Percentiles rank a stretch among this genome's conserved stretches.
Conservation (phyloP, 1,284 basidiomycete genomes). For the Sporisorium sorghi region DNA sequence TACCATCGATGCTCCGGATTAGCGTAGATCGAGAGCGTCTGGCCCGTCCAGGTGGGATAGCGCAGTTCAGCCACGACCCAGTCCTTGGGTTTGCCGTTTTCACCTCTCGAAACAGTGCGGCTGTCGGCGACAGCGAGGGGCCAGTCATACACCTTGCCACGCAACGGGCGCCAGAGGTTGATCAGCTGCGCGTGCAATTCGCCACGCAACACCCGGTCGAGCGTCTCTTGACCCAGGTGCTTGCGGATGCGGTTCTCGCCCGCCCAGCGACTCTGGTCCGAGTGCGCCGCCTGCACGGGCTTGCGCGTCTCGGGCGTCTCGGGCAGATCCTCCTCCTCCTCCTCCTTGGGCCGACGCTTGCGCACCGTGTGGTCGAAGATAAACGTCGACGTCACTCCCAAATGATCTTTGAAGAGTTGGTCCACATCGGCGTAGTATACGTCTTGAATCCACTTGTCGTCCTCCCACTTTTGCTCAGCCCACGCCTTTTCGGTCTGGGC, state of each 20-base stretch:
- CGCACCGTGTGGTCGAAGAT: slow-evolving; percentile 62
- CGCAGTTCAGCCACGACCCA: slow-evolving; percentile 49
- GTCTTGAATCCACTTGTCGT: slow-evolving; percentile 44
- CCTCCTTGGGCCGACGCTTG: slow-evolving; percentile 47
- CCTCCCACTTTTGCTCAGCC: slow-evolving; percentile 50
- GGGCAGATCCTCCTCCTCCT: slow-evolving; percentile 34
- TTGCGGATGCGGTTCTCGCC: slow-evolving; percentile 55
- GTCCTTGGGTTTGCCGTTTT: slow-evolving; percentile 46
- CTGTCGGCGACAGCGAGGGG: slow-evolving; percentile 78
- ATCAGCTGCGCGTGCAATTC: slow-evolving; percentile 76
- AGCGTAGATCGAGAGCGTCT: slow-evolving; percentile 71
- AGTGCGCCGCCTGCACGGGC: slow-evolving; percentile 52
- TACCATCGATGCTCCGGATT: slow-evolving; percentile 76
- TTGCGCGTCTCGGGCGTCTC: slow-evolving; percentile 50
- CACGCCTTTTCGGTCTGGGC: slow-evolving; percentile 34
- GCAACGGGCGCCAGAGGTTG: slow-evolving; percentile 79
- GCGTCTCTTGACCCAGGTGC: slow-evolving; percentile 55
- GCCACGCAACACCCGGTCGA: slow-evolving; percentile 48
- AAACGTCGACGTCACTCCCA: slow-evolving; percentile 55
- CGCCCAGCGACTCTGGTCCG: slow-evolving; percentile 55
- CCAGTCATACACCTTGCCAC: slow-evolving; percentile 73
- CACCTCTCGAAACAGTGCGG: slow-evolving; percentile 71
- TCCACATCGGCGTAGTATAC: slow-evolving; percentile 58
- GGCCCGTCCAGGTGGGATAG: slow-evolving; percentile 54
- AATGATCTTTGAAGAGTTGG: slow-evolving; percentile 49